Percentiles rank a stretch among this genome's conserved stretches.
phyloP scores from a whole-genome alignment of 164 flowering plant species.

The Berberis vulgaris region DNA sequence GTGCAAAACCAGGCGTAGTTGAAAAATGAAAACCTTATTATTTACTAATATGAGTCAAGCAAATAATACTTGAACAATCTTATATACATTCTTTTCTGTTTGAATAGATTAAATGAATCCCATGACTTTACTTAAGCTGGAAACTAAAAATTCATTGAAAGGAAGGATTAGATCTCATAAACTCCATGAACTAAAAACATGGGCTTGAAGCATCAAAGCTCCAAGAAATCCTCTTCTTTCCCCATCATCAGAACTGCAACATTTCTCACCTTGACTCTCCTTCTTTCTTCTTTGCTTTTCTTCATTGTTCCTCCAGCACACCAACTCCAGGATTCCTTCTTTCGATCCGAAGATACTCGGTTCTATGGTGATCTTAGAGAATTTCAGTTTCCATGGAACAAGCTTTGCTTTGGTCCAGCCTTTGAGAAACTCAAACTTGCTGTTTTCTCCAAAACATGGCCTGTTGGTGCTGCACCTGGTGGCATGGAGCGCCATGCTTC shows the following conservation, averaged over 20 bases:
- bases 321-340: conserved; percentile 9
- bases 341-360: background rate
- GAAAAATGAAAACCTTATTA: too few species aligned
- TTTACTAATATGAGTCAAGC: too few species aligned
- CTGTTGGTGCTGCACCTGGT: conserved; percentile 38
- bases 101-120: too few species aligned
- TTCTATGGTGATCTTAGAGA: conserved; percentile 41
- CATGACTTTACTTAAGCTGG: too few species aligned
- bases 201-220: conserved; percentile 15
- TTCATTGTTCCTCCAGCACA: conserved; percentile 9
- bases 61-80: too few species aligned
- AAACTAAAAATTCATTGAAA: too few species aligned
- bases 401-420: conserved; percentile 34
- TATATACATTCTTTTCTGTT: too few species aligned
- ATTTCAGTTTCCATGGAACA: conserved; percentile 45
- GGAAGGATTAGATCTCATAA: too few species aligned
- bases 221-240: conserved; percentile 15
- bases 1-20: too few species aligned
- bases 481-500: conserved; percentile 67
- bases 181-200: too few species aligned
- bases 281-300: conserved; percentile 21
- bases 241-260: conserved; percentile 12
- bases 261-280: conserved; percentile 12
- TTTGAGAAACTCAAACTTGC: conserved; percentile 32
- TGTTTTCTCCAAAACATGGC: conserved; percentile 57